These are phyloP conservation scores for Linnemannia schmuckeri DNA, from an alignment of 192 early-diverging fungal species.

Conservation along the genomic window DNA sequence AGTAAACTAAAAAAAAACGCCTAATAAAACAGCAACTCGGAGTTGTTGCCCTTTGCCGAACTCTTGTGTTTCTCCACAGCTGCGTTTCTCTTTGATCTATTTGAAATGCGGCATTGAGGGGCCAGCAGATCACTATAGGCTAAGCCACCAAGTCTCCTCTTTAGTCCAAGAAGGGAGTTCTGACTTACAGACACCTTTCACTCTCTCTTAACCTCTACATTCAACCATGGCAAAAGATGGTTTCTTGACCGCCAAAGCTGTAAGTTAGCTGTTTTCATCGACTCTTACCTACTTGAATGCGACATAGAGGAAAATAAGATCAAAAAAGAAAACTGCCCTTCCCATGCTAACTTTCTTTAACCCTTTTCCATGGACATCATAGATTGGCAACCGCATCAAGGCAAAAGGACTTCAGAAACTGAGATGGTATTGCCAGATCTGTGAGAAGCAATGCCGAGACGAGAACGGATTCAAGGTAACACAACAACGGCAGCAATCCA, in stretches of 20 bases:
- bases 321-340: background rate
- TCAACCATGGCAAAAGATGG: conserved; percentile 74
- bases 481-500: background rate
- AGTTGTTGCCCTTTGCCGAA: background rate
- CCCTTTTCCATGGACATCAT: background rate
- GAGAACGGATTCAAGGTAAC: conserved; percentile 94
- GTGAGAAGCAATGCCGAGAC: conserved; percentile 90
- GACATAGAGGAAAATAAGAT: background rate
- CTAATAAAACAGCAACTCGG: conserved; percentile 5
- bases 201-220: background rate
- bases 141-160: conserved; percentile 6
- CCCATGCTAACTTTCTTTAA: background rate
- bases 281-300: background rate
- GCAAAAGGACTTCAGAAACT: conserved; percentile 92
- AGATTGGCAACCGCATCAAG: conserved; percentile 90
- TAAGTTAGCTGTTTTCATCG: conserved; percentile 9
- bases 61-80: background rate
- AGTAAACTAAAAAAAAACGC: conserved; percentile 56
- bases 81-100: too few relatives aligned
- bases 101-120: background rate
- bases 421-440: conserved; percentile 96
- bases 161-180: background rate
- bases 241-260: conserved; percentile 85
- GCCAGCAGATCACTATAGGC: background rate
- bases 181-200: background rate